phyloP scores from a whole-genome alignment of 208 protist species.

The Trypanosoma rangeli region DNA sequence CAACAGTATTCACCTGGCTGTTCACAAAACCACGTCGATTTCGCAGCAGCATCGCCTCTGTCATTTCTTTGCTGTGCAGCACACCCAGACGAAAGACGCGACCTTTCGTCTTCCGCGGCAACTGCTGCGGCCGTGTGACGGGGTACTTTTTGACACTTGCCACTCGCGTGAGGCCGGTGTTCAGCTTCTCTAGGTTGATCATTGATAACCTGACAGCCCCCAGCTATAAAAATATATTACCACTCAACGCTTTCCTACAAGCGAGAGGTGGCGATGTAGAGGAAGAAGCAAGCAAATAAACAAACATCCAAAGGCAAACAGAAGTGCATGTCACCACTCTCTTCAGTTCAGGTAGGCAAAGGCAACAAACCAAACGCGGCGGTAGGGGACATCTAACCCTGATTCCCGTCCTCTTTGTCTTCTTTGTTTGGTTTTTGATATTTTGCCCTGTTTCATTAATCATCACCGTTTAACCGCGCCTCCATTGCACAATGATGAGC shows the following conservation, averaged over 20 bases:
- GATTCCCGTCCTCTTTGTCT: neutral
- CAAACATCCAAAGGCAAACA: neutral
- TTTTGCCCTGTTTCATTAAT: constrained; percentile 7
- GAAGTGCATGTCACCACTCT: neutral
- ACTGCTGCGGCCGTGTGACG: constrained; percentile 32
- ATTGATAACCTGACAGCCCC: neutral
- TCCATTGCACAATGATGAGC: neutral
- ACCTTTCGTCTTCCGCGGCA: constrained; percentile 47
- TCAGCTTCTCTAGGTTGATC: constrained; percentile 60
- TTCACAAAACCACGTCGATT: constrained; percentile 83
- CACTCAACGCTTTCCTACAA: neutral
- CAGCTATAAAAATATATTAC: neutral
- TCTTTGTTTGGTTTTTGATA: neutral
- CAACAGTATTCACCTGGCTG: constrained; percentile 79
- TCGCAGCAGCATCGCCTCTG: constrained; percentile 46
- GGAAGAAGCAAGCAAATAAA: neutral
- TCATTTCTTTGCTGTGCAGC: constrained; percentile 73
- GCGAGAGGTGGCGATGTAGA: neutral
- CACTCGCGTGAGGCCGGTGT: constrained; percentile 65
- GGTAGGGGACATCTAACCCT: neutral
- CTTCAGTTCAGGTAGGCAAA: neutral
- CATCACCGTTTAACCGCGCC: neutral
- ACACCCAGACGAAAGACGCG: constrained; percentile 75
- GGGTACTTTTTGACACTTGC: constrained; percentile 63
- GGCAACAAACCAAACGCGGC: neutral